These are phyloP conservation scores for Haematococcus lacustris DNA, from an alignment of 139 green algal species.

Conservation along the genomic window DNA sequence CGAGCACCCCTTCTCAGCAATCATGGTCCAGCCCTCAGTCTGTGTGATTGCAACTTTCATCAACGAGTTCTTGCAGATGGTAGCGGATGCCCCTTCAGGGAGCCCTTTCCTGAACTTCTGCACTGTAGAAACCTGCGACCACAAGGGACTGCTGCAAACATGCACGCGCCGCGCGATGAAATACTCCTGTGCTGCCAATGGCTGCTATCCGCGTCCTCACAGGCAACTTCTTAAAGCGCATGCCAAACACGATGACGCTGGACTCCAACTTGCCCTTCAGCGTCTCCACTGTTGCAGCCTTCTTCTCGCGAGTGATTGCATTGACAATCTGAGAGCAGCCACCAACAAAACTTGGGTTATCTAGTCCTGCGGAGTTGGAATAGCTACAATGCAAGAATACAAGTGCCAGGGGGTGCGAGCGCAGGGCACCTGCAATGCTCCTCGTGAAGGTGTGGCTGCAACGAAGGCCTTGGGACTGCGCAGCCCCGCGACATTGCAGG, in stretches of 20 bases:
- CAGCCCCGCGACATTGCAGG: slow-evolving; percentile 4
- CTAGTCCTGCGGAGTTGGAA: no score
- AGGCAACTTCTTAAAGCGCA: slow-evolving; percentile 71
- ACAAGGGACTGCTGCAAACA: neutral
- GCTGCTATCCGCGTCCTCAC: no score
- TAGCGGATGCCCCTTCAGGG: slow-evolving; percentile 52
- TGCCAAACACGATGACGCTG: slow-evolving; percentile 70
- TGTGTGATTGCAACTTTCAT: slow-evolving; percentile 63
- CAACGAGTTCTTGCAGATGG: slow-evolving; percentile 83
- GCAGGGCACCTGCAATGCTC: neutral
- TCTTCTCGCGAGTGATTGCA: slow-evolving; percentile 69
- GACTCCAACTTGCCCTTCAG: slow-evolving; percentile 61
- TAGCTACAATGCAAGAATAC: no score
- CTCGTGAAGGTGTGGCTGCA: neutral
- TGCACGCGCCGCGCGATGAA: no score
- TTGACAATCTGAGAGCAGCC: slow-evolving; percentile 68
- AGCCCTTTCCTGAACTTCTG: slow-evolving; percentile 65
- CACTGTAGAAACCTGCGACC: slow-evolving; percentile 58
- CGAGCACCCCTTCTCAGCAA: slow-evolving; percentile 26
- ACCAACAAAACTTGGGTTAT: no score
- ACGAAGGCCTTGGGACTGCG: neutral
- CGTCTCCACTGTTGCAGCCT: slow-evolving; percentile 62
- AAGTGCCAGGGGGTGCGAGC: no score
- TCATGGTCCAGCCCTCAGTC: slow-evolving; percentile 48
- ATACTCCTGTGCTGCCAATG: no score